Conservation (phyloP, 176 grass and related monocot genomes). For the Urochloa ruziziensis region DNA sequence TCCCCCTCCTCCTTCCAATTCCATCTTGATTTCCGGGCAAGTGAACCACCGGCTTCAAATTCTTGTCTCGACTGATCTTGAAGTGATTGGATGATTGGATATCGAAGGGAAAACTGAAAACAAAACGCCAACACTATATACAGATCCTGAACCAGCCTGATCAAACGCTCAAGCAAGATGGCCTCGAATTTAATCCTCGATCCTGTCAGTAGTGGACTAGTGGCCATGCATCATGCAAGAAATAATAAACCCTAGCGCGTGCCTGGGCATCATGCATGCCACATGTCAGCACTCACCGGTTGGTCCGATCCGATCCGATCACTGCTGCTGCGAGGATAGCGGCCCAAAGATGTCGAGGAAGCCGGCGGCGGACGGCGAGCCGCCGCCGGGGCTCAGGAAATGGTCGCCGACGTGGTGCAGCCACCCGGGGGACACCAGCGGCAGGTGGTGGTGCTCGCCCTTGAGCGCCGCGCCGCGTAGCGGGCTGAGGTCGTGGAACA, state of each 20-base stretch:
- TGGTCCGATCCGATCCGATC: slow-evolving; percentile 16
- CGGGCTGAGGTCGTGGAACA: slow-evolving; percentile 77
- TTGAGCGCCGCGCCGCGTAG: slow-evolving; percentile 52
- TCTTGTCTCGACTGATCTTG: background rate
- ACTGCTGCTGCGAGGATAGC: slow-evolving; percentile 49
- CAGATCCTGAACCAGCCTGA: slow-evolving; percentile 2
- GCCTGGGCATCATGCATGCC: background rate
- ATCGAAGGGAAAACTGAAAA: background rate
- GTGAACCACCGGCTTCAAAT: background rate
- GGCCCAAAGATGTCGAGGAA: slow-evolving; percentile 79
- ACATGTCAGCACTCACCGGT: slow-evolving; percentile 12
- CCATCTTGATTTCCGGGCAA: background rate
- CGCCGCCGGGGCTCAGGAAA: slow-evolving; percentile 51
- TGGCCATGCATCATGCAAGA: background rate
- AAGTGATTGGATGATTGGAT: background rate
- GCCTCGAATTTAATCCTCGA: background rate
- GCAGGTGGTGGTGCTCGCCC: slow-evolving; percentile 33
- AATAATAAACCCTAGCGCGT: slow-evolving; percentile 23
- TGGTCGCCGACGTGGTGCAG: slow-evolving; percentile 53
- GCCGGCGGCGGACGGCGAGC: slow-evolving; percentile 38
- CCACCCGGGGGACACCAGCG: slow-evolving; percentile 62
- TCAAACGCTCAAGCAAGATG: background rate
- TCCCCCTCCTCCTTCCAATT: background rate
- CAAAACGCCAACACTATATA: background rate
- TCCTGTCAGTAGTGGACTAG: background rate